Percentiles rank a stretch among this genome's conserved stretches.
These are phyloP conservation scores for Drosera capensis DNA, from an alignment of 148 eudicot genomes.

Conservation along the genomic window DNA sequence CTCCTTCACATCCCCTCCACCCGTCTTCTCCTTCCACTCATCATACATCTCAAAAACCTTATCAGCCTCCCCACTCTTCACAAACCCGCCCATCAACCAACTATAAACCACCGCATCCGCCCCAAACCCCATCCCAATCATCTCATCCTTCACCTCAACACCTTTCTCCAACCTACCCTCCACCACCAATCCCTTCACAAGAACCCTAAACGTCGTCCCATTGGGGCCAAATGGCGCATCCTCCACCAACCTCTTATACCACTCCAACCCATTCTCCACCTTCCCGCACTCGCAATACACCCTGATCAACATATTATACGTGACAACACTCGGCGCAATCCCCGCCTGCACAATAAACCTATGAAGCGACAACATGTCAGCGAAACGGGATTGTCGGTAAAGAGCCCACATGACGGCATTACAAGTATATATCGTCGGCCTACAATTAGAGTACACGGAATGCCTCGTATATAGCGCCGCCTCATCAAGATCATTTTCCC, in stretches of 20 bases:
- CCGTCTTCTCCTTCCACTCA: not conserved
- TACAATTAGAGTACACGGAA: not conserved
- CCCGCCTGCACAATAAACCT: not conserved
- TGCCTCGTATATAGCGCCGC: not conserved
- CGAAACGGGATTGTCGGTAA: not conserved
- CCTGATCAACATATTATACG: not conserved
- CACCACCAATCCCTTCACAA: not conserved
- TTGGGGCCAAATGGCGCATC: not conserved
- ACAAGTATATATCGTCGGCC: not conserved
- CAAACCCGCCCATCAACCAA: not conserved
- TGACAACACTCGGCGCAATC: not conserved
- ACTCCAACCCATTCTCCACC: not conserved
- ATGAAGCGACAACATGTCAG: not conserved
- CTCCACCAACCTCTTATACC: not conserved
- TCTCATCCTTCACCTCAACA: not conserved
- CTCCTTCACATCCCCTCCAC: not conserved
- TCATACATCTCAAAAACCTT: not conserved
- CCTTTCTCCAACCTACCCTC: not conserved
- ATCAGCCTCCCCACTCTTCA: not conserved
- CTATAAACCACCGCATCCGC: not conserved
- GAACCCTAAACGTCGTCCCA: not conserved
- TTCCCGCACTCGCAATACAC: not conserved
- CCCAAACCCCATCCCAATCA: not conserved
- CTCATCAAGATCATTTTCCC: not conserved
- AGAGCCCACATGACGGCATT: not conserved